Evolutionary conservation across 208 protist species (phyloP).

Genomic region (Wallacemonas sp.): DNA sequence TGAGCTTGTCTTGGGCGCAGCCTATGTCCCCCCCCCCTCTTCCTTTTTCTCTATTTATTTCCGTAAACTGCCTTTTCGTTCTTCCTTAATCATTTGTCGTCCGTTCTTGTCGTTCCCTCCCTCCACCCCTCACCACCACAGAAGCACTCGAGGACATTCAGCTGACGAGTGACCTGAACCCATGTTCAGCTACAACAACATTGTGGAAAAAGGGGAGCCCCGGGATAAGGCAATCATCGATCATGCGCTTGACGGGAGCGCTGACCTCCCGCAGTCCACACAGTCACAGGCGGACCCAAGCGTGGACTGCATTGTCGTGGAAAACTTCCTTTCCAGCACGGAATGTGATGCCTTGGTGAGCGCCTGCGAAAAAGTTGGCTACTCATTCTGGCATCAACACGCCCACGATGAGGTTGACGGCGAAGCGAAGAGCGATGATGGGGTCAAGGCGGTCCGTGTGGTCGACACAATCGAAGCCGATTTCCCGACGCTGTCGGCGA

Average conservation of each 20-base stretch:
- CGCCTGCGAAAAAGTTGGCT: constrained; percentile 78
- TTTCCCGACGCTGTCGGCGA: constrained; percentile 56
- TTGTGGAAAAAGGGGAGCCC: constrained; percentile 80
- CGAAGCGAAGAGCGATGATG: constrained; percentile 32
- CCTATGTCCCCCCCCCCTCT: constrained; percentile 4
- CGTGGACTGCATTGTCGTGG: constrained; percentile 76
- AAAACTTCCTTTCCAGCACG: constrained; percentile 68
- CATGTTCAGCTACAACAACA: constrained; percentile 88
- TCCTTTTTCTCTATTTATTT: constrained; percentile 16
- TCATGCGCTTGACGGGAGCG: constrained; percentile 25
- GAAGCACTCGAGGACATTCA: too few relatives aligned
- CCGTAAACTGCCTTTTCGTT: too few relatives aligned
- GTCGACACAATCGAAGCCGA: constrained; percentile 88
- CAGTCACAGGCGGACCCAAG: constrained; percentile 17
- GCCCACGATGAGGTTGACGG: constrained; percentile 38
- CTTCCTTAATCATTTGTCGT: too few relatives aligned
- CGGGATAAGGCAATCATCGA: constrained; percentile 74
- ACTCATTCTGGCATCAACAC: constrained; percentile 77
- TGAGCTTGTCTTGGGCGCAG: too few relatives aligned
- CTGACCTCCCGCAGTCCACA: constrained; percentile 17
- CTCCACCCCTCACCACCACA: too few relatives aligned
- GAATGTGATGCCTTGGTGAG: constrained; percentile 71
- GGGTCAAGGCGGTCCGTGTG: constrained; percentile 62
- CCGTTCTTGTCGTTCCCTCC: constrained; percentile 15
- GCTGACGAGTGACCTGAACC: too few relatives aligned